Conservation (phyloP, 1,139 yeast genomes). For the Debaryomyces udenii region DNA sequence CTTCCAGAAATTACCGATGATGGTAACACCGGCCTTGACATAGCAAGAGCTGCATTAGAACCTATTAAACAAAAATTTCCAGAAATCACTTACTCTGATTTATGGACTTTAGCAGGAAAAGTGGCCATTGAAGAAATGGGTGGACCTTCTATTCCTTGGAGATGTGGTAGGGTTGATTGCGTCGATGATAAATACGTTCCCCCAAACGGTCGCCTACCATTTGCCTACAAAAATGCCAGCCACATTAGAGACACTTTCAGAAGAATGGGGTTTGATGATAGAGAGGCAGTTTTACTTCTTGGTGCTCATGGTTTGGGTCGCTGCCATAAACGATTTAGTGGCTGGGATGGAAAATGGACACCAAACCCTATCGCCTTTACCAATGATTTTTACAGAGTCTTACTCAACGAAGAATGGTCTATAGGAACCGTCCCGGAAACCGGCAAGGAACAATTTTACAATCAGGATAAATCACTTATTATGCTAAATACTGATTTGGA, state of each 20-base stretch:
- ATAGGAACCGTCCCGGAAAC: slow-evolving; percentile 42
- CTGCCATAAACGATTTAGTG: slow-evolving; percentile 56
- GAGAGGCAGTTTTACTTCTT: slow-evolving; percentile 62
- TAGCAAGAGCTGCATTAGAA: slow-evolving; percentile 58
- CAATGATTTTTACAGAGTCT: slow-evolving; percentile 37
- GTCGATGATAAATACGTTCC: slow-evolving; percentile 55
- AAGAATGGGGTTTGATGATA: slow-evolving; percentile 65
- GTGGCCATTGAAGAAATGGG: slow-evolving; percentile 63
- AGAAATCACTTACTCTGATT: slow-evolving; percentile 60
- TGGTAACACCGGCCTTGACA: slow-evolving; percentile 63
- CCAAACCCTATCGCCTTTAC: slow-evolving; percentile 35
- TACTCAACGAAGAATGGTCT: slow-evolving; percentile 37
- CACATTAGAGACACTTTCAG: slow-evolving; percentile 58
- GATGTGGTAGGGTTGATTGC: slow-evolving; percentile 65
- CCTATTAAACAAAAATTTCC: slow-evolving; percentile 59
- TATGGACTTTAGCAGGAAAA: slow-evolving; percentile 68
- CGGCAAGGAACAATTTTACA: slow-evolving; percentile 41
- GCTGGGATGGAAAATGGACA: slow-evolving; percentile 51
- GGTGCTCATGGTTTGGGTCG: slow-evolving; percentile 73
- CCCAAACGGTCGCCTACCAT: slow-evolving; percentile 64
- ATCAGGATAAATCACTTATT: slow-evolving; percentile 50
- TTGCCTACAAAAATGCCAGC: slow-evolving; percentile 53
- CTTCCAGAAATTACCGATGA: slow-evolving; percentile 49
- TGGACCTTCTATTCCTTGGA: slow-evolving; percentile 62
- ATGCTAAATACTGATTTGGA: slow-evolving; percentile 70